A percentile compares a stretch with the other conserved stretches of the same genome.
Conservation (phyloP, 2,329 filamentous ascomycete species). For the Fusarium solani-melongenae region DNA sequence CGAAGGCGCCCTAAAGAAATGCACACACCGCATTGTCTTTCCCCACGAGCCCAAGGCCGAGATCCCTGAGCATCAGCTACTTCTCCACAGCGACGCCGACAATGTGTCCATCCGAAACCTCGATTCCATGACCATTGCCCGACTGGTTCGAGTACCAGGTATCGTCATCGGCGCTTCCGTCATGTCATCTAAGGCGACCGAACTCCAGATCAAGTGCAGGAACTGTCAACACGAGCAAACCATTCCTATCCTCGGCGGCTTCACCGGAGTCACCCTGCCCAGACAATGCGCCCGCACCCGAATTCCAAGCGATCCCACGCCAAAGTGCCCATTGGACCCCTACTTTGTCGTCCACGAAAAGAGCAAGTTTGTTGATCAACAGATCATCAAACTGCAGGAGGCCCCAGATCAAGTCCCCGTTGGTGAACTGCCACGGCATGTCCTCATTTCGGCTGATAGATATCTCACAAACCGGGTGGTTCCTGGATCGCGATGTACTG, state of each 20-base stretch:
- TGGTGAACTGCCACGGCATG: constrained; percentile 93
- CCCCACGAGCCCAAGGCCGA: constrained; percentile 74
- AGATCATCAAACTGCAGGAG: constrained; percentile 97
- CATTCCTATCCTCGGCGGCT: constrained; percentile 83
- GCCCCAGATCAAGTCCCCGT: constrained; percentile 97
- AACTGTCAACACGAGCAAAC: constrained; percentile 80
- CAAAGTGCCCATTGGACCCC: constrained; percentile 90
- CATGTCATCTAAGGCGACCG: constrained; percentile 93
- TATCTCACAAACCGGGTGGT: constrained; percentile 97
- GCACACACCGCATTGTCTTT: constrained; percentile 93
- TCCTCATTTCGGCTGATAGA: constrained; percentile 94
- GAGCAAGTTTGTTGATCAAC: constrained; percentile 95
- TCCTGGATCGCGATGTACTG: constrained; percentile 90
- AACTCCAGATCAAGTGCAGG: constrained; percentile 87
- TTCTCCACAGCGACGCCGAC: constrained; percentile 91
- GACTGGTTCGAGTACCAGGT: constrained; percentile 94
- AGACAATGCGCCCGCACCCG: constrained; percentile 76
- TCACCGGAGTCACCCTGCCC: constrained; percentile 87
- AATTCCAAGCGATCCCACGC: constrained; percentile 72
- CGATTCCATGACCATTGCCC: constrained; percentile 90
- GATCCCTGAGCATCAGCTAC: constrained; percentile 91
- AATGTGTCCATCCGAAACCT: constrained; percentile 94
- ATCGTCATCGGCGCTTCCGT: constrained; percentile 98
- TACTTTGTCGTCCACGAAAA: constrained; percentile 97
- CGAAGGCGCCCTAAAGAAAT: constrained; percentile 87